Evolutionary conservation across 2,329 filamentous ascomycete species (phyloP).

Genomic region (Hymenoscyphus fructigenus): DNA sequence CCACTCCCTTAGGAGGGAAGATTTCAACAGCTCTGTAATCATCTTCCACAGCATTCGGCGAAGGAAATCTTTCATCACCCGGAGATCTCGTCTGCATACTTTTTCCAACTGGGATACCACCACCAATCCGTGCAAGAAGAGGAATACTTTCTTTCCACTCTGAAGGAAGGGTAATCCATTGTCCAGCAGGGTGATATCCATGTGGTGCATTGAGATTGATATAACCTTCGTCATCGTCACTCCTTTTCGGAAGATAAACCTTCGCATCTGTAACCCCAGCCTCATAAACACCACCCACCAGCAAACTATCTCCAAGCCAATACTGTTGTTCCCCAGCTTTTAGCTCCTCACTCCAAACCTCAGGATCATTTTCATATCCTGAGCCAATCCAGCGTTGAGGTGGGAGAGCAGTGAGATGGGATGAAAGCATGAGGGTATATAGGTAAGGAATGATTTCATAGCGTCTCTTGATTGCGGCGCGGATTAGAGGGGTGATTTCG

Average conservation of each 20-base stretch:
- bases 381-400: constrained; percentile 73
- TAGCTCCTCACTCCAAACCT: constrained; percentile 62
- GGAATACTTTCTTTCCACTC: constrained; percentile 55
- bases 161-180: constrained; percentile 52
- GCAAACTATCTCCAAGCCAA: constrained; percentile 67
- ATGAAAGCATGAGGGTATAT: constrained; percentile 63
- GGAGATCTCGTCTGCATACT: constrained; percentile 49
- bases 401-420: constrained; percentile 59
- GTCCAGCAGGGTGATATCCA: constrained; percentile 53
- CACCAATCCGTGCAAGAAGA: constrained; percentile 54
- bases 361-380: constrained; percentile 66
- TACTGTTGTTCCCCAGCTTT: constrained; percentile 68
- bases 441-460: constrained; percentile 73
- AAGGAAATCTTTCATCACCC: constrained; percentile 49
- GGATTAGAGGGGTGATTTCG: constrained; percentile 60
- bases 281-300: constrained; percentile 68
- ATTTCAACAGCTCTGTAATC: constrained; percentile 58
- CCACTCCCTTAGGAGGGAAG: constrained; percentile 48
- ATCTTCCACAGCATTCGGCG: constrained; percentile 43
- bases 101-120: constrained; percentile 52
- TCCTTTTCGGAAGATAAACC: constrained; percentile 58
- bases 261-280: constrained; percentile 52
- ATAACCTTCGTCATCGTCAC: constrained; percentile 52
- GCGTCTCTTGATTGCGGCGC: constrained; percentile 65
- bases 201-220: constrained; percentile 63